A percentile compares a stretch with the other conserved stretches of the same genome.
Conservation (phyloP, 2,329 filamentous ascomycete species). For the Epichloe sp. region DNA sequence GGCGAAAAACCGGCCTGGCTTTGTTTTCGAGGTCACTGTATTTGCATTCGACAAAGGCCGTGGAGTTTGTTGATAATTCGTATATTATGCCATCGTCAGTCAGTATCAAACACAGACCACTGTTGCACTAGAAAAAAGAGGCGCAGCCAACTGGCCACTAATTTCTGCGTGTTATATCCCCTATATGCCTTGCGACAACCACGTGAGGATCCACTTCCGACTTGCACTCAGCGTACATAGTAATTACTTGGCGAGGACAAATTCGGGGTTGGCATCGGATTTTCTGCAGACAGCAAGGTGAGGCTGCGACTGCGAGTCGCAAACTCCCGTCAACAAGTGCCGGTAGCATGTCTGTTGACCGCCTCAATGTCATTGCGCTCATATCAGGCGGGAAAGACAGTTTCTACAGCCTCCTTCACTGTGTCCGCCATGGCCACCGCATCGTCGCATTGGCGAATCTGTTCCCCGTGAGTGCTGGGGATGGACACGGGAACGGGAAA, state of each 20-base stretch:
- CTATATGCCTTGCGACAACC: too few relatives aligned
- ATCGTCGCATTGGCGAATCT: slow-evolving; percentile 85
- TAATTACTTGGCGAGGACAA: neutral
- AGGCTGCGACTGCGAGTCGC: neutral
- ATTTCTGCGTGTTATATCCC: too few relatives aligned
- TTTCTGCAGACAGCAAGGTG: neutral
- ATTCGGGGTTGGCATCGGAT: neutral
- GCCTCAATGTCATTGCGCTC: slow-evolving; percentile 71
- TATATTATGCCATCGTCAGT: too few relatives aligned
- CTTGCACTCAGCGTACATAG: neutral
- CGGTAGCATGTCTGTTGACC: slow-evolving; percentile 26
- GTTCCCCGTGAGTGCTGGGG: slow-evolving; percentile 31
- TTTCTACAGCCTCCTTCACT: slow-evolving; percentile 86
- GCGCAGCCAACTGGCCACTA: too few relatives aligned
- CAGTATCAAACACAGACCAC: neutral
- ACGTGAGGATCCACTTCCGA: neutral
- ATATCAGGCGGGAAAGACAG: slow-evolving; percentile 97
- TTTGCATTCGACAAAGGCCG: too few relatives aligned
- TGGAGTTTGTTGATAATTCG: too few relatives aligned
- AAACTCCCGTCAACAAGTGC: neutral
- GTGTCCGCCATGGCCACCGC: slow-evolving; percentile 69
- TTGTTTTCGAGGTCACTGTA: too few relatives aligned
- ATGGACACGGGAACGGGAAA: neutral
- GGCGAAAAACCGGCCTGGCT: neutral
- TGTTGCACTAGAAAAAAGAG: too few relatives aligned